These are phyloP conservation scores for Artemisia argyi DNA, from an alignment of 129 eudicot species.

Conservation along the genomic window DNA sequence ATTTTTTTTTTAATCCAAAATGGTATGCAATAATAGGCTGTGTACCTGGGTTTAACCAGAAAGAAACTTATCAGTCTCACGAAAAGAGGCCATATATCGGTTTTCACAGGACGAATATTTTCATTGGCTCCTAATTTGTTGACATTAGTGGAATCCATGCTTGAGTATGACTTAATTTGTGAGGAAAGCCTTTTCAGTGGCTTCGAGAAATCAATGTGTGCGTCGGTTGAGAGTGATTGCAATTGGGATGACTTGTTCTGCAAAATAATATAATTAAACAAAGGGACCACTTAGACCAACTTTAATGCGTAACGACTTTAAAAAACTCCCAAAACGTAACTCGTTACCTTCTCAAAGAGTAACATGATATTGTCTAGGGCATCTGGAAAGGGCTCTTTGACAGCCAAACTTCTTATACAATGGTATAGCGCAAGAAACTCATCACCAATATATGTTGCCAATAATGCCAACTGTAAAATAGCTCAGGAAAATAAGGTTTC, in stretches of 20 bases:
- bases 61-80: conserved; percentile 84
- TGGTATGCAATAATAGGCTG: conserved; percentile 4
- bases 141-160: conserved; percentile 36
- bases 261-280: conserved; percentile 31
- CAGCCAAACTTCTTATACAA: conserved; percentile 83
- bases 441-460: conserved; percentile 84
- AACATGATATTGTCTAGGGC: conserved; percentile 79
- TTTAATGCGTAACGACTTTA: not conserved
- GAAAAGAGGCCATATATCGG: conserved; percentile 73
- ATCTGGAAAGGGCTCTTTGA: conserved; percentile 96
- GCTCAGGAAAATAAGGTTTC: conserved; percentile 25
- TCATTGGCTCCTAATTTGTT: conserved; percentile 38
- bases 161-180: conserved; percentile 33
- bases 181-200: conserved; percentile 57
- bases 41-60: conserved; percentile 65
- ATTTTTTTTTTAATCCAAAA: not conserved
- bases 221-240: conserved; percentile 51
- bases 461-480: conserved; percentile 73
- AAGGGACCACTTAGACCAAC: not conserved
- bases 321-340: too few relatives aligned
- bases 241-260: conserved; percentile 77
- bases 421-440: conserved; percentile 90
- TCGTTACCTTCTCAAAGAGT: conserved; percentile 81
- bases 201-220: conserved; percentile 56
- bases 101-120: conserved; percentile 23